Conservation (phyloP, 164 flowering plant genomes). For the Sextonia rubra region DNA sequence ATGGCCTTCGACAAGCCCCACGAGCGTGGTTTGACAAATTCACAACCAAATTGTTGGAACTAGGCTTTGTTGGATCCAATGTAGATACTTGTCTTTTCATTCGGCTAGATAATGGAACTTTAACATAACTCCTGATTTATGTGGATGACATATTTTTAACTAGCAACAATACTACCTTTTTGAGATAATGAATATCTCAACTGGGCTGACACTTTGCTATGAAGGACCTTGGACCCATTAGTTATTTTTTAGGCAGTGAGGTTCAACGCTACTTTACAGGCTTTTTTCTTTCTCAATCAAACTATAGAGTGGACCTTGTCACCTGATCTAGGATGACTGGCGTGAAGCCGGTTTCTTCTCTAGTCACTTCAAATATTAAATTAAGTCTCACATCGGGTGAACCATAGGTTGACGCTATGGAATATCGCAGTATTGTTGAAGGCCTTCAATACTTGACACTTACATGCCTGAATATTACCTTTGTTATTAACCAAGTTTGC, state of each 20-base stretch:
- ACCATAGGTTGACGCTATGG: not conserved
- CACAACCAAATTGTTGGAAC: not conserved
- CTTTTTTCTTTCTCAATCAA: too few species aligned
- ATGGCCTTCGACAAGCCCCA: conserved; percentile 3
- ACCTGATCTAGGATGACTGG: not conserved
- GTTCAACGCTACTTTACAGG: too few species aligned
- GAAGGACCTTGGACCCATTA: not conserved
- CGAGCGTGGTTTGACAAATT: not conserved
- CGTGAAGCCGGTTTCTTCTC: not conserved
- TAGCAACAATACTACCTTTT: not conserved
- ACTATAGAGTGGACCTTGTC: too few species aligned
- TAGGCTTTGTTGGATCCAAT: not conserved
- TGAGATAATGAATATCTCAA: not conserved
- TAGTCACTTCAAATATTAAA: not conserved
- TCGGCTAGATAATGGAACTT: not conserved
- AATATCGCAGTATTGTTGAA: not conserved
- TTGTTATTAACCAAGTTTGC: not conserved
- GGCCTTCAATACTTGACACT: not conserved
- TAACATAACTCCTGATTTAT: not conserved
- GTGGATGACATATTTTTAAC: not conserved
- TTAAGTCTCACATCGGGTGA: not conserved
- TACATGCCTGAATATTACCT: not conserved
- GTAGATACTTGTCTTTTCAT: not conserved
- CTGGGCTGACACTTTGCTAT: not conserved
- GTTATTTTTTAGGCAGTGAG: not conserved